phyloP scores from a whole-genome alignment of 768 basidiomycete genomes.

The Lactarius indigo region DNA sequence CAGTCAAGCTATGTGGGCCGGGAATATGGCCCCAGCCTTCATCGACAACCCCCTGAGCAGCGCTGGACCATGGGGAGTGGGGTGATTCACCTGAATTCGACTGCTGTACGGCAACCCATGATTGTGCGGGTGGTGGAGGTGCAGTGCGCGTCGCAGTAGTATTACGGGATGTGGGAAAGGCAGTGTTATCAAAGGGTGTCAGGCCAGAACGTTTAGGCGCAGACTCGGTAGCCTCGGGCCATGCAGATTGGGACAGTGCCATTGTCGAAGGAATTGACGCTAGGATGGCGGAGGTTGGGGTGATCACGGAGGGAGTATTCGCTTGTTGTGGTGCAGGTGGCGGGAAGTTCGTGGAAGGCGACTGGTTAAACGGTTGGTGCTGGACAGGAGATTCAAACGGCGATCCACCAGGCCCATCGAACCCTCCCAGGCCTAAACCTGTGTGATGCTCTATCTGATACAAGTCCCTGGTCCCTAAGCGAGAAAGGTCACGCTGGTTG shows the following conservation, averaged over 20 bases:
- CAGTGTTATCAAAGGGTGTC: slow-evolving; percentile 21
- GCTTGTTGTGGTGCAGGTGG: slow-evolving; percentile 11
- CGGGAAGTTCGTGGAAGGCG: slow-evolving; percentile 19
- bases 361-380: slow-evolving; percentile 20
- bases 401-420: slow-evolving; percentile 15
- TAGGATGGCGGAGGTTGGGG: background rate
- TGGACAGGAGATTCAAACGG: slow-evolving; percentile 22
- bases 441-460: slow-evolving; percentile 20
- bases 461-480: slow-evolving; percentile 23
- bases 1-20: slow-evolving; percentile 50
- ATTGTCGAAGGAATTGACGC: slow-evolving; percentile 9
- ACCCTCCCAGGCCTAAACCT: slow-evolving; percentile 21
- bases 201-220: slow-evolving; percentile 22
- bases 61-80: slow-evolving; percentile 54
- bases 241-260: slow-evolving; percentile 13
- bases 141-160: slow-evolving; percentile 20
- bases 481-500: slow-evolving; percentile 24
- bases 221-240: slow-evolving; percentile 18
- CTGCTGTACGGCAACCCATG: slow-evolving; percentile 18
- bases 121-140: slow-evolving; percentile 26
- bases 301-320: background rate
- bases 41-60: slow-evolving; percentile 44
- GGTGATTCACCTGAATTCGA: slow-evolving; percentile 16
- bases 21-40: slow-evolving; percentile 44
- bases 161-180: slow-evolving; percentile 24